Conservation (phyloP, 768 basidiomycete species). For the Suillus decipiens region DNA sequence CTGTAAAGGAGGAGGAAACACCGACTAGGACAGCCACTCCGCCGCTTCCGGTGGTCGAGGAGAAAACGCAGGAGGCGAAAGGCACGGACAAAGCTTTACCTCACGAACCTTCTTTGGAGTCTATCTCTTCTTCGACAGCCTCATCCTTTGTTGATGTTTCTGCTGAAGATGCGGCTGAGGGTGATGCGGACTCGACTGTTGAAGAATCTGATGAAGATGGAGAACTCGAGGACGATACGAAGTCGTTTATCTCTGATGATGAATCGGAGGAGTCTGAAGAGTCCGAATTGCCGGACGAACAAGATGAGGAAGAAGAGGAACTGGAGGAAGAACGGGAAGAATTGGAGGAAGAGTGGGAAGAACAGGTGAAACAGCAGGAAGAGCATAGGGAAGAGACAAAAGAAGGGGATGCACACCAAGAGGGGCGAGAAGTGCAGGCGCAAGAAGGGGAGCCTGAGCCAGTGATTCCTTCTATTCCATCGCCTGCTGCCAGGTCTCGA, state of each 20-base stretch:
- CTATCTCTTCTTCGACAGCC: conserved; percentile 41
- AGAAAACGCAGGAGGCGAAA: conserved; percentile 4
- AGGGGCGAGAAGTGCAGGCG: conserved; percentile 16
- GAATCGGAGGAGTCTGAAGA: conserved; percentile 26
- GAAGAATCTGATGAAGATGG: conserved; percentile 29
- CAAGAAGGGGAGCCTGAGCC: conserved; percentile 25
- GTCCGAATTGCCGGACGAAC: neutral
- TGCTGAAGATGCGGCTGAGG: conserved; percentile 27
- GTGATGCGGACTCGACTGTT: conserved; percentile 30
- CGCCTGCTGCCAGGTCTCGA: conserved; percentile 49
- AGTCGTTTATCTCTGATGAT: conserved; percentile 27
- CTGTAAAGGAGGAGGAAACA: neutral
- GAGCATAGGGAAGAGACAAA: conserved; percentile 25
- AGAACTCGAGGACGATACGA: conserved; percentile 37
- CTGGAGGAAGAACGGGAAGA: neutral
- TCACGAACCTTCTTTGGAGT: conserved; percentile 27
- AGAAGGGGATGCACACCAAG: conserved; percentile 13
- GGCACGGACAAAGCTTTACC: conserved; percentile 14
- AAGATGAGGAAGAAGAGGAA: neutral
- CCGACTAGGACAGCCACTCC: neutral
- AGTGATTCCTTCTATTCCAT: conserved; percentile 31
- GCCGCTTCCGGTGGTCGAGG: conserved; percentile 2
- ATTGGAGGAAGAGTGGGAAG: conserved; percentile 23
- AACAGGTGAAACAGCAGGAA: conserved; percentile 10
- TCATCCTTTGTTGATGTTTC: conserved; percentile 54